phyloP scores from a whole-genome alignment of 768 basidiomycete genomes.

The Naganishia randhawae region DNA sequence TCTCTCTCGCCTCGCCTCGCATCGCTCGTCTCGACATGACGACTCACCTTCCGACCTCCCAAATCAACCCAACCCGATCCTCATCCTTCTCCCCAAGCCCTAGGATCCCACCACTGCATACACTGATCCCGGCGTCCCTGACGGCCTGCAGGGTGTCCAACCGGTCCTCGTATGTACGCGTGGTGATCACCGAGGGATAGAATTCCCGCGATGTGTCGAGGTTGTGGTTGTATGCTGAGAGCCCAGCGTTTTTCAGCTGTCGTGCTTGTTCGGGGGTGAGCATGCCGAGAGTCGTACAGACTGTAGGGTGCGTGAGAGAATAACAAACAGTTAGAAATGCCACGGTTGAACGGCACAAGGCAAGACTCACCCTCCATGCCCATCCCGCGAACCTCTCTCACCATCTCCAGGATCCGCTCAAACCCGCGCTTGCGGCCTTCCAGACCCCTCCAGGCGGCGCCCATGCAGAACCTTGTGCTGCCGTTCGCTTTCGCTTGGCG shows the following conservation, averaged over 20 bases:
- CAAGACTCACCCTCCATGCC: constrained; percentile 76
- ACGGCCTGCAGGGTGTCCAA: constrained; percentile 84
- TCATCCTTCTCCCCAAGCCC: constrained; percentile 86
- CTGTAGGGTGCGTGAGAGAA: constrained; percentile 45
- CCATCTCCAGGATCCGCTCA: constrained; percentile 88
- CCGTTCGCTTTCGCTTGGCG: constrained; percentile 92
- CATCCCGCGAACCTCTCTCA: constrained; percentile 70
- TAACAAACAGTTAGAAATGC: background rate
- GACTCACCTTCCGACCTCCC: constrained; percentile 82
- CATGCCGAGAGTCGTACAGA: constrained; percentile 98
- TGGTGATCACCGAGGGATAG: constrained; percentile 95
- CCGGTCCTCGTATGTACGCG: constrained; percentile 88
- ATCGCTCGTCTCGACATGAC: background rate
- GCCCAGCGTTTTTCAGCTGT: constrained; percentile 86
- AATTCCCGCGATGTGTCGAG: constrained; percentile 95
- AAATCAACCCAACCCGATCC: constrained; percentile 88
- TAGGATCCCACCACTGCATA: constrained; percentile 93
- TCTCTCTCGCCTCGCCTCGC: too few species aligned
- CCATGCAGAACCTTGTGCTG: constrained; percentile 98
- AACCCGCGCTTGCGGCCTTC: constrained; percentile 89
- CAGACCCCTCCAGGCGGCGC: constrained; percentile 94
- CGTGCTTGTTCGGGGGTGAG: constrained; percentile 85
- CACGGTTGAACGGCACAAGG: too few species aligned
- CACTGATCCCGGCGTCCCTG: constrained; percentile 90
- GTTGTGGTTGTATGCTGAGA: constrained; percentile 98